Percentiles rank a stretch among this genome's conserved stretches.
These are phyloP conservation scores for Glycine tomentella DNA, from an alignment of 306 rosid genomes.

Conservation along the genomic window DNA sequence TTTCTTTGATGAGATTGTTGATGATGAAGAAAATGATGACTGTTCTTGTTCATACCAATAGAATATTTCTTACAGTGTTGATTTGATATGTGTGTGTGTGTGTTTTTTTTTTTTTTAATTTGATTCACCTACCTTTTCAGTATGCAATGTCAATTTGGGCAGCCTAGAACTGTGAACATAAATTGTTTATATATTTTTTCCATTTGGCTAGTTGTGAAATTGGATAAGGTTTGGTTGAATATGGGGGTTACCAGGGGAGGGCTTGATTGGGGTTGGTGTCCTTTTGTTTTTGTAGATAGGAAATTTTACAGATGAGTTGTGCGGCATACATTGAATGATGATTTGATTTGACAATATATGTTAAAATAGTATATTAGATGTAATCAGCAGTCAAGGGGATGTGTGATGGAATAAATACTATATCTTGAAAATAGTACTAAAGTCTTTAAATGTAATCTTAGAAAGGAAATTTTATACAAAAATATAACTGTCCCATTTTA, in stretches of 20 bases:
- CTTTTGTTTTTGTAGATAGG: constrained; percentile 59
- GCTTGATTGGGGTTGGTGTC: constrained; percentile 48
- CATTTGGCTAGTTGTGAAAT: constrained; percentile 35
- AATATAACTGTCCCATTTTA: not conserved
- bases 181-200: constrained; percentile 8
- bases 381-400: constrained; percentile 11
- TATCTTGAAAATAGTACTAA: constrained; percentile 22
- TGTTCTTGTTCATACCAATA: constrained; percentile 31
- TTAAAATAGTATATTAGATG: not conserved
- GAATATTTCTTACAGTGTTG: not conserved
- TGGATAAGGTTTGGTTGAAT: constrained; percentile 44
- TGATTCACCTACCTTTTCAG: not conserved
- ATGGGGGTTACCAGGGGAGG: constrained; percentile 22
- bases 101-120: not conserved
- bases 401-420: not conserved
- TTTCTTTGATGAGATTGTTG: constrained; percentile 69
- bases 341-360: constrained; percentile 29
- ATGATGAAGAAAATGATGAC: constrained; percentile 52
- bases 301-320: not conserved
- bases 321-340: constrained; percentile 29
- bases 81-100: too few relatives aligned
- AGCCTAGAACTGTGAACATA: not conserved
- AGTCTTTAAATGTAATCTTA: not conserved
- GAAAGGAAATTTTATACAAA: not conserved
- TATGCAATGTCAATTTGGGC: constrained; percentile 36